Evolutionary conservation across 106 monocot species (phyloP), one percentile per base, ranked within the genome.

Genomic region (Apostasia shenzhenica): DNA sequence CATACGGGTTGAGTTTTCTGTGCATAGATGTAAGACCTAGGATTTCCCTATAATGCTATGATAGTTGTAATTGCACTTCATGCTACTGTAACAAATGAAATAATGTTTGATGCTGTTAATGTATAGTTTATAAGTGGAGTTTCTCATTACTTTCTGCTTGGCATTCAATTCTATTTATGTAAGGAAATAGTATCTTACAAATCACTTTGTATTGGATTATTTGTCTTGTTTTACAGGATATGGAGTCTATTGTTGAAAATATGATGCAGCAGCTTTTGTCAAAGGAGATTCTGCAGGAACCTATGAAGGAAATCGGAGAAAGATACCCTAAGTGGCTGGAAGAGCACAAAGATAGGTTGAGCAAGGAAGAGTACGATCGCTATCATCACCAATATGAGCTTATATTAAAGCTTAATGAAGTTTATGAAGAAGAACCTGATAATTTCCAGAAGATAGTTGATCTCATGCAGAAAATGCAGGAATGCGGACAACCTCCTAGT

Each of bases 211-310:
- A 26, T 26, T 26, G 26, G 26, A 13, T 5, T 47, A 48, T 65
- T 65, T 65, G 14, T 65, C 12, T 7, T 5, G 2, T 65, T 26
- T 48, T 65, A 48, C 48, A 94, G 94, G 91, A 91, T 74, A 88
- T 95, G 95, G 91, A 91, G 68, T 91, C 91, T n/a, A 78, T 95
- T 58, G 88, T 91, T 13, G 88, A 95, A 75, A 88, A 79, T 14
- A 95, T 95, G 95, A 91, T 95, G 91, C 87, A 88, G 8, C 95
- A 95, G 50, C 86, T 95, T 59, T 68, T 95, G 53, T 95, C 95
- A n/a, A 91, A 88, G 60, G 95, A 95, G 63, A 86, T 91, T 71
- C 91, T 95, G 56, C 80, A 95, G 54, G 95, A 95, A 70, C 95
- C 95, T 0, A 88, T 95, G 95, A 95, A 86, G 70, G 95, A 95